These are phyloP conservation scores for Penicillium capsulatum DNA, from an alignment of 2,329 filamentous ascomycete genomes.

Conservation along the genomic window DNA sequence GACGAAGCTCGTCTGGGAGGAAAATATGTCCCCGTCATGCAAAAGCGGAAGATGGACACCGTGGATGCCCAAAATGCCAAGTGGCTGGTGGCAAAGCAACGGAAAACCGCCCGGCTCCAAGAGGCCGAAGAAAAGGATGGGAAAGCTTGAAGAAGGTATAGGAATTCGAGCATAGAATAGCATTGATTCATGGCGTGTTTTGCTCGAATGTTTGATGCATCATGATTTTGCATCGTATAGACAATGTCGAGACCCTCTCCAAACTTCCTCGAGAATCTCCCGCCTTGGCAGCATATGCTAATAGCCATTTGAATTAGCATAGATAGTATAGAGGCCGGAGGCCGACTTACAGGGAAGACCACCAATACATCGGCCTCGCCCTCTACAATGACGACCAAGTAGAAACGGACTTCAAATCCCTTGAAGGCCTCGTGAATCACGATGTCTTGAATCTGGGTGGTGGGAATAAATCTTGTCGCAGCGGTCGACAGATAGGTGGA, in stretches of 20 bases:
- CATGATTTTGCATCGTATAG: constrained; percentile 65
- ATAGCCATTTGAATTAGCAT: constrained; percentile 7
- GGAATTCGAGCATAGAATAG: neutral
- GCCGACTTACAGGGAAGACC: constrained; percentile 70
- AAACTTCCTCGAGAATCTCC: constrained; percentile 77
- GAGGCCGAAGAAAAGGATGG: constrained; percentile 13
- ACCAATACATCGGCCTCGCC: constrained; percentile 85
- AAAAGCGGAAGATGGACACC: constrained; percentile 53
- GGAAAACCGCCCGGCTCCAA: constrained; percentile 34
- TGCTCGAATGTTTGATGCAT: constrained; percentile 16
- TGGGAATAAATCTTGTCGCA: constrained; percentile 77
- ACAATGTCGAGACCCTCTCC: constrained; percentile 78
- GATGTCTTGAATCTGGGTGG: constrained; percentile 85
- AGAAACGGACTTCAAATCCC: constrained; percentile 86
- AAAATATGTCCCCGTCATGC: constrained; percentile 54
- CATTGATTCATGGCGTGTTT: constrained; percentile 13
- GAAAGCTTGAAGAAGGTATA: constrained; percentile 3
- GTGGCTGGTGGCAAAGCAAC: constrained; percentile 52
- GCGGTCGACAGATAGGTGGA: constrained; percentile 61
- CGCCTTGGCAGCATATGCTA: constrained; percentile 66
- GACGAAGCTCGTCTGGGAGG: constrained; percentile 53
- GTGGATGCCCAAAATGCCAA: constrained; percentile 61
- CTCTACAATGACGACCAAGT: constrained; percentile 83
- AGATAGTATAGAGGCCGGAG: neutral
- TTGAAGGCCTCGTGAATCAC: constrained; percentile 92